phyloP scores from a whole-genome alignment of 1,139 yeast species.

The Diutina sp. region DNA sequence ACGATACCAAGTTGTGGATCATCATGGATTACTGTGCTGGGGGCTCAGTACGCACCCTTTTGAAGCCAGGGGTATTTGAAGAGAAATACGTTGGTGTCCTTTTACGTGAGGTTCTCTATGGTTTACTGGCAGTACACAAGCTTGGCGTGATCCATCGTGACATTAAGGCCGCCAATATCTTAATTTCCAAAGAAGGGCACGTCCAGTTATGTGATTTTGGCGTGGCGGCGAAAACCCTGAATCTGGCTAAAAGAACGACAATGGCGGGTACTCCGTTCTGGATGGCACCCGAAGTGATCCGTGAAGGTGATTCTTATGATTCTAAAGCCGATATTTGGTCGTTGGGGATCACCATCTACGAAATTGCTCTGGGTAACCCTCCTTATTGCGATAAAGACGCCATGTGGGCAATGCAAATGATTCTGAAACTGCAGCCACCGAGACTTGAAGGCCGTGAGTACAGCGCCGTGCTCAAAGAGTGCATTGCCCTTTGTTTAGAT shows the following conservation, averaged over 20 bases:
- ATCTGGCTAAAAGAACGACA: conserved; percentile 71
- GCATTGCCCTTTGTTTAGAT: conserved; percentile 83
- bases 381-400: conserved; percentile 96
- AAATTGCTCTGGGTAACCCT: conserved; percentile 94
- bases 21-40: conserved; percentile 98
- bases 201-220: conserved; percentile 96
- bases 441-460: conserved; percentile 85
- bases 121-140: conserved; percentile 70
- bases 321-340: conserved; percentile 91
- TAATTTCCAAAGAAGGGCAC: conserved; percentile 78
- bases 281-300: conserved; percentile 99
- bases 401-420: conserved; percentile 85
- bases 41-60: conserved; percentile 78
- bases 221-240: conserved; percentile 89
- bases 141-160: conserved; percentile 93
- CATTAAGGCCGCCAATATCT: conserved; percentile 88
- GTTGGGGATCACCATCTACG: conserved; percentile 85
- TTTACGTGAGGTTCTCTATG: conserved; percentile 67
- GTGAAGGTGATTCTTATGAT: conserved; percentile 82
- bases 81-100: conserved; percentile 75
- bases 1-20: conserved; percentile 90
- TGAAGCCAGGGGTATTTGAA: conserved; percentile 81
- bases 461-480: conserved; percentile 66
- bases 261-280: conserved; percentile 99
- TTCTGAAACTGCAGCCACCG: conserved; percentile 89